Base-by-base conservation (phyloP, 306 rosid genomes). In the Prunus campanulata region DNA sequence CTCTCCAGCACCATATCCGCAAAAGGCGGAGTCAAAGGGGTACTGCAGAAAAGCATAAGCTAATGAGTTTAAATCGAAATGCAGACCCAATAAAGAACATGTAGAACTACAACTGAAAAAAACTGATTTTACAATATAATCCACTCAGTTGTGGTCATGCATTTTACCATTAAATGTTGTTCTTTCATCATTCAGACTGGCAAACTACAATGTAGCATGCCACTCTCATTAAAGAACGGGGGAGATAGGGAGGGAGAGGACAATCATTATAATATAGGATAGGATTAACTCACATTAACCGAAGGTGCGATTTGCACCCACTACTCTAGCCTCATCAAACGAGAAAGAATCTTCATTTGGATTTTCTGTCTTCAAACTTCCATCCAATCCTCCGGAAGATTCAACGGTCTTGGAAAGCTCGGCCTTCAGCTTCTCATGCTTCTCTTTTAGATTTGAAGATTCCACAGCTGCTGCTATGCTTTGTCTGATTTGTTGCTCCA, bases 401-500 rank as follows among this genome's bases (percentile, higher is more conserved):
- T 71, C 80, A 46, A 76, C 24, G 65, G 60, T 75, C 77, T 85
- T 69, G 61, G 87, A 78, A 84, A 90, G 75, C 82, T 82, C 85
- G 11, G 90, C 85, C 57, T 59, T 74, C 70, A 90, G 81, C 86
- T 77, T 80, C 77, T 89, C 95, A 54, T 84, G 86, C 87, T 90
- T 83, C 80, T 88, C 82, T 77, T 92, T 92, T 52, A 95, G 76
- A 82, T 79, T 64, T 39, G 93, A 86, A 3, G 93, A 78, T 35
- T 74, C 92, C 80, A 92, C 22, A 14, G 91, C 91, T 72, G 89
- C 88, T 8, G 32, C 86, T 74, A 90, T 80, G 85, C 84, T 79
- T 83, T 74, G 82, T 80, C 87, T 90, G 81, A 95, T 87, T 81
- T 86, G 86, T 74, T 87, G 86, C 85, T 74, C 82, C 87, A 95